phyloP scores from a whole-genome alignment of 208 protist genomes.

The Leishmania guyanensis region DNA sequence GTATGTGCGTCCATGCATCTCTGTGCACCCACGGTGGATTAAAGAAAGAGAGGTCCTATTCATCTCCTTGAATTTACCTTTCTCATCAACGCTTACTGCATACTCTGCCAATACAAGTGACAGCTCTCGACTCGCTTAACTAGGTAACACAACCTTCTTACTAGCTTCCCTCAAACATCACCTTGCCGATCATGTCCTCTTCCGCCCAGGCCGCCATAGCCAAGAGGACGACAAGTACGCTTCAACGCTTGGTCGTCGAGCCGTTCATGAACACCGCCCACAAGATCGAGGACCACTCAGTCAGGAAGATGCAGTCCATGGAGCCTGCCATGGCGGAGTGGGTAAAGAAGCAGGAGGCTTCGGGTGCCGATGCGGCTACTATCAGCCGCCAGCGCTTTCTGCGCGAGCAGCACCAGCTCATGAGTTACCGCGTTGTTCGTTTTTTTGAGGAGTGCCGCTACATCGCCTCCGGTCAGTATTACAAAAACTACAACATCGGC shows the following conservation, averaged over 20 bases:
- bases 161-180: background rate
- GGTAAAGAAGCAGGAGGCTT: constrained; percentile 55
- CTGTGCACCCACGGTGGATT: background rate
- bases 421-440: constrained; percentile 82
- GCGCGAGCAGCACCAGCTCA: constrained; percentile 70
- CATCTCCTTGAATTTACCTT: background rate
- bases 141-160: background rate
- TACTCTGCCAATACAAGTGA: background rate
- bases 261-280: constrained; percentile 60
- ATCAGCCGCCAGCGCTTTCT: constrained; percentile 63
- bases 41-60: too few species aligned
- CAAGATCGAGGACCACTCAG: constrained; percentile 70
- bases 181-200: constrained; percentile 22
- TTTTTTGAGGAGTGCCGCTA: constrained; percentile 77
- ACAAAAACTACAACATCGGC: constrained; percentile 57
- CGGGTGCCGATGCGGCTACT: constrained; percentile 72
- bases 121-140: background rate
- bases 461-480: constrained; percentile 72
- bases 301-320: constrained; percentile 41
- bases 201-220: constrained; percentile 23
- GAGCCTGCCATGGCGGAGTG: constrained; percentile 42
- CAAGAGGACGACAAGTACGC: constrained; percentile 25
- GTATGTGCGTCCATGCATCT: background rate
- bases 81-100: background rate
- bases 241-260: constrained; percentile 43